Percentiles rank a stretch among this genome's conserved stretches.
These are phyloP conservation scores for Prototheca cutis DNA, from an alignment of 163 green algal species.

Conservation along the genomic window DNA sequence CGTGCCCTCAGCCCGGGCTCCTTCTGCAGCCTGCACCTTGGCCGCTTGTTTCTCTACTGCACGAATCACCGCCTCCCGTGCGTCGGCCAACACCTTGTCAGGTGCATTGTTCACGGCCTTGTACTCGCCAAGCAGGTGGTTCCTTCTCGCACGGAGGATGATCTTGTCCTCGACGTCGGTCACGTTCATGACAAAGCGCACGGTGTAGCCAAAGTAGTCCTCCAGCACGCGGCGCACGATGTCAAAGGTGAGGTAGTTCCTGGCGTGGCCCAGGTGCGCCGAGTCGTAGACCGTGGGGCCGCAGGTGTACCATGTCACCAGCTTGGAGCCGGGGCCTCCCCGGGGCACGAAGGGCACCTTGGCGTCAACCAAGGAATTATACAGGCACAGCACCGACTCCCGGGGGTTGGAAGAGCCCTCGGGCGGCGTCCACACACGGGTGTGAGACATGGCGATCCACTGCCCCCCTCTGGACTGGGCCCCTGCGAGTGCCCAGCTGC, in stretches of 20 bases:
- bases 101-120: neutral
- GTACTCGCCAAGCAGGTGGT: slow-evolving; percentile 76
- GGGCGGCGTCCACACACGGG: no score
- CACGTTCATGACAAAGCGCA: slow-evolving; percentile 92
- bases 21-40: slow-evolving; percentile 29
- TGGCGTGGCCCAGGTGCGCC: slow-evolving; percentile 86
- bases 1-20: slow-evolving; percentile 11
- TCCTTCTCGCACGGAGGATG: slow-evolving; percentile 78
- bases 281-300: slow-evolving; percentile 90
- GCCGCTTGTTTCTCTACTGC: slow-evolving; percentile 43
- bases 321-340: slow-evolving; percentile 42
- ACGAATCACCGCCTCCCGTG: slow-evolving; percentile 13
- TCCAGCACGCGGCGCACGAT: slow-evolving; percentile 88
- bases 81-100: slow-evolving; percentile 4
- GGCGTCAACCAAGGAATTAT: slow-evolving; percentile 69
- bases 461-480: no score
- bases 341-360: slow-evolving; percentile 74
- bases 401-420: no score
- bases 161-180: slow-evolving; percentile 99
- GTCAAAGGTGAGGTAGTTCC: slow-evolving; percentile 96
- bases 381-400: slow-evolving; percentile 63
- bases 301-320: slow-evolving; percentile 93
- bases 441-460: no score
- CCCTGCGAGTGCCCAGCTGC: no score
- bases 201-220: slow-evolving; percentile 87